Evolutionary conservation across 441 rosid genomes (phyloP), one percentile per base, ranked within the genome.

Genomic region (Populus hybrid): DNA sequence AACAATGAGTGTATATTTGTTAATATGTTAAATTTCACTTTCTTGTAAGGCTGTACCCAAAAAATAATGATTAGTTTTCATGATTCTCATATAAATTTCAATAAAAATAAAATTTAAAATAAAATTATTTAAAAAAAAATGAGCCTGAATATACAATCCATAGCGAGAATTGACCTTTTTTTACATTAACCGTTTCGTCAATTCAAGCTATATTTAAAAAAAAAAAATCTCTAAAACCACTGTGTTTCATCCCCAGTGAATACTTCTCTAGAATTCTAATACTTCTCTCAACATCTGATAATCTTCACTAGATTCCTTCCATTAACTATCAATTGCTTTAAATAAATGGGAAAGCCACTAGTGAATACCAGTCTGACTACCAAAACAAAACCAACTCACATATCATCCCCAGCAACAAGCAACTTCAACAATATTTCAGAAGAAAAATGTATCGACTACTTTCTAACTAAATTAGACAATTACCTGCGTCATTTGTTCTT

Each of bases 401-500:
- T 10, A 64, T 42, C 3, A 71, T 63, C 23, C 11, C 3, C 74
- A 34, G 20, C 1, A 61, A 12, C 23, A 70, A 74, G 30, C 20
- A 26, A 20, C 73, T 40, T 20, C 57, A 59, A 20, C 9, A 11
- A 14, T 57, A 40, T 24, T 63, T 12, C 59, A 38, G 70, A 23
- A 59, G 46, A 78, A 61, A 69, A 14, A 24, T 11, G 69, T 20
- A 21, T 26, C 14, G 30, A 12, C 34, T 70, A 26, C 65, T 30
- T 24, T 69, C 11, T 8, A 24, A 10, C 67, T 20, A 71, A 77
- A 75, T 57, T 24, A 53, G 72, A 78, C 1, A 18, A 66, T 53
- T 69, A 74, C 79, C 83, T 50, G 71, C 46, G 50, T 30, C 28
- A 64, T 9, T 73, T 26, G 12, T 30, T 40, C 57, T 72, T 76